Conservation (phyloP, 306 rosid species). For the Morella rubra region DNA sequence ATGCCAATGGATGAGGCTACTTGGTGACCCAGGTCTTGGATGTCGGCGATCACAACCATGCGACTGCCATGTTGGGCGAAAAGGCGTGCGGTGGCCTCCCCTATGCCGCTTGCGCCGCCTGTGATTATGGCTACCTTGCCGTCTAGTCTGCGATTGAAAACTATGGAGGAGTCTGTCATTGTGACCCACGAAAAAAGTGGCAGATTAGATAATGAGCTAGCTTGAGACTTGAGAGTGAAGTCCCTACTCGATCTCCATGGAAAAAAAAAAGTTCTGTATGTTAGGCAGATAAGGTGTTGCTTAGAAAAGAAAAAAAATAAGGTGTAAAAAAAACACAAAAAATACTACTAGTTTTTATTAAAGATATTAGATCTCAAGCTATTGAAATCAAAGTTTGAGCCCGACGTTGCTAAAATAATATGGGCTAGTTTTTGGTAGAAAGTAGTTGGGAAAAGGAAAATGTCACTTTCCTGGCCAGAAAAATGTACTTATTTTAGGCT, state of each 20-base stretch:
- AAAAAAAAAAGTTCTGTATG: no score
- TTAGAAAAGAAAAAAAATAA: no score
- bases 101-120: conserved; percentile 68
- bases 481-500: no score
- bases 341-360: background rate
- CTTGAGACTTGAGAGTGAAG: background rate
- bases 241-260: no score
- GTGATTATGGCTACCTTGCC: conserved; percentile 59
- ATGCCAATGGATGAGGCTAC: conserved; percentile 48
- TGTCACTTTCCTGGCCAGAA: no score
- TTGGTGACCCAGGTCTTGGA: conserved; percentile 43
- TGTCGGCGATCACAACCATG: conserved; percentile 52
- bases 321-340: no score
- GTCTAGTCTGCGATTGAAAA: conserved; percentile 13
- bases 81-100: conserved; percentile 50
- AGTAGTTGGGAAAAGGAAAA: no score
- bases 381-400: no score
- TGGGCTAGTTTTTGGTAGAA: no score
- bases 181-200: background rate
- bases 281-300: no score
- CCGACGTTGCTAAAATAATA: no score
- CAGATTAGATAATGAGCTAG: background rate
- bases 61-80: conserved; percentile 44
- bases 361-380: no score
- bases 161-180: conserved; percentile 23